Base-by-base conservation (phyloP, 345 rosid species). In the Ceriops decandra region DNA sequence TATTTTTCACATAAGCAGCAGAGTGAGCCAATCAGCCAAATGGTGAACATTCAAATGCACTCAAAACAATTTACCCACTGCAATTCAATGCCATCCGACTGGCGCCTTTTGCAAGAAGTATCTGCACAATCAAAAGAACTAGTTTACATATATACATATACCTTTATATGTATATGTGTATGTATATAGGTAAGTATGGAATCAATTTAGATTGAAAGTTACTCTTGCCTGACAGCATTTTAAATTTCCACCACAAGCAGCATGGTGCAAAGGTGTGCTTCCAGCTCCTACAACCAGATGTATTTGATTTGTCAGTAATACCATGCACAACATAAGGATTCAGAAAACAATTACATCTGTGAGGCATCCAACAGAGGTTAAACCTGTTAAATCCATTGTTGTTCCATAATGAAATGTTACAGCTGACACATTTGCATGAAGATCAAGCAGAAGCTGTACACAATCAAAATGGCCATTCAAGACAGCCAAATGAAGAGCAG, bases 401-500 rank as follows among this genome's bases (percentile, higher is more conserved):
- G 97, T 90, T 76, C 99, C 98, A 74, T 90, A 87, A 78, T 87
- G 97, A 84, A 87, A 88, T 62, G 96, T 95, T 66, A 86, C 84
- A 5, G 92, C 90, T 15, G 88, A 84, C 28, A 90, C 90, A 86
- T 88, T 86, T 13, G 98, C 95, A 65, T 83, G 90, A 76, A 95
- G 88, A 67, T 95, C 96, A 72, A 95, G 95, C 58, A 95, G 76
- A 84, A 95, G 99, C 80, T 90, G 96, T 52, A 91, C 92, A 72
- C 98, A 95, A 33, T 95, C 99, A 80, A 90, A 90, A 64, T 90
- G 84, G 31, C 99, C 99, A 76, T 91, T 88, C 82, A 95, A 83
- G 63, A 96, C 97, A 70, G 96, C 93, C 93, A 95, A 86, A 72
- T 90, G 98, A 72, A 95, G 99, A 69, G 99, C 98, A 70, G 97